Conservation (phyloP, 2,329 filamentous ascomycete genomes). For the Cladosporium sp. region DNA sequence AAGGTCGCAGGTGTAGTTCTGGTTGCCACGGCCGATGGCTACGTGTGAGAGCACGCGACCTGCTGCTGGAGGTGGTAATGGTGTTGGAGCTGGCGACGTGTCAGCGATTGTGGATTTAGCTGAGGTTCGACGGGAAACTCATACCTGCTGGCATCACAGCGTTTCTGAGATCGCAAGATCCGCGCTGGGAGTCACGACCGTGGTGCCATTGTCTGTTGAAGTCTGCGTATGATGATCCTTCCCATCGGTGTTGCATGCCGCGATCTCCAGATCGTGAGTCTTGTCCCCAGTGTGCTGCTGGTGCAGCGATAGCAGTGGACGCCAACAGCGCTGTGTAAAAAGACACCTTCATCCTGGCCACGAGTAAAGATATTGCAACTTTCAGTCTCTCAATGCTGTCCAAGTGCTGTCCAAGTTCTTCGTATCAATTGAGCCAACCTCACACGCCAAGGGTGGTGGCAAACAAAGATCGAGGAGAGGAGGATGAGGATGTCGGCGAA, state of each 20-base stretch:
- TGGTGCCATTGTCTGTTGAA: conserved; percentile 16
- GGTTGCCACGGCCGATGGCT: conserved; percentile 77
- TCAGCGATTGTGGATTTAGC: not conserved
- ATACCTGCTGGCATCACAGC: conserved; percentile 19
- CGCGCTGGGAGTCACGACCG: conserved; percentile 10
- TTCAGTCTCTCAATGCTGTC: too few species aligned
- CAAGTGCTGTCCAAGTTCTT: too few species aligned
- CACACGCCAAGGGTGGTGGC: not conserved
- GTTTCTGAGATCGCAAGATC: conserved; percentile 18
- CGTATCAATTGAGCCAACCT: not conserved
- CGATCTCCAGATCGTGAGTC: not conserved
- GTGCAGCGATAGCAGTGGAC: not conserved
- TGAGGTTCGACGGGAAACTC: not conserved
- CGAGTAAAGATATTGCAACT: not conserved
- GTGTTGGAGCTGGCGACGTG: conserved; percentile 24
- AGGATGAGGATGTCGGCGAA: not conserved
- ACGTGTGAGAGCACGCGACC: conserved; percentile 68
- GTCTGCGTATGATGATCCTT: conserved; percentile 12
- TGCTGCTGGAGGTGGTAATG: conserved; percentile 54
- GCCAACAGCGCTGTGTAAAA: not conserved
- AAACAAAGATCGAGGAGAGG: not conserved
- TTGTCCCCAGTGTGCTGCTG: not conserved
- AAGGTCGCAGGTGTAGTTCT: conserved; percentile 82
- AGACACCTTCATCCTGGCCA: not conserved
- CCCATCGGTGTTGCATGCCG: conserved; percentile 1